A percentile compares a stretch with the other conserved stretches of the same genome.
Evolutionary conservation across 2,329 filamentous ascomycete genomes (phyloP).

Genomic region (Chaetomiaceae sp.): DNA sequence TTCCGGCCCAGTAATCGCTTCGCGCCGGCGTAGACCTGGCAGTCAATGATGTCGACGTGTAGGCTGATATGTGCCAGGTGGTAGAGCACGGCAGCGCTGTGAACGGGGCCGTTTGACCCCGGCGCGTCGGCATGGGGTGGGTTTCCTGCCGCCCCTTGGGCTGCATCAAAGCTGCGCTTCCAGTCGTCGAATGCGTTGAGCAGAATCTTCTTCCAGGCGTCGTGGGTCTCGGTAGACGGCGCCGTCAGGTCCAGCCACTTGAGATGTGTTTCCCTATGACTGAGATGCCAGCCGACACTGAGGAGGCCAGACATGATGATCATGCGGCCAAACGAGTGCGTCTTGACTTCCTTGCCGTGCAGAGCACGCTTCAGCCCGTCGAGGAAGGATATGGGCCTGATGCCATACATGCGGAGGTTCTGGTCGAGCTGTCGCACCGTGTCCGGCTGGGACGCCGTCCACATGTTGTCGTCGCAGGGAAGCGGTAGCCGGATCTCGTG

Average conservation of each 20-base stretch:
- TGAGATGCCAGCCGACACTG: constrained; percentile 91
- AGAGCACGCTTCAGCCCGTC: constrained; percentile 81
- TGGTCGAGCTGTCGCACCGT: constrained; percentile 74
- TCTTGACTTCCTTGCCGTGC: constrained; percentile 74
- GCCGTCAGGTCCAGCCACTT: constrained; percentile 69
- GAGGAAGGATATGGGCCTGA: constrained; percentile 75
- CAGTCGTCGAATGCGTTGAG: constrained; percentile 80
- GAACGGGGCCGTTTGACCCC: constrained; percentile 58
- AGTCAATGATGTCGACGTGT: constrained; percentile 83
- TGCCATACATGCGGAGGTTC: constrained; percentile 70
- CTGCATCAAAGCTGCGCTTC: constrained; percentile 77
- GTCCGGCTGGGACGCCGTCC: constrained; percentile 74
- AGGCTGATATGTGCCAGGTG: constrained; percentile 86
- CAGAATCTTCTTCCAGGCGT: constrained; percentile 74
- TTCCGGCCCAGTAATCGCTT: constrained; percentile 72
- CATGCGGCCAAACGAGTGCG: constrained; percentile 82
- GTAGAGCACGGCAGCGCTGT: constrained; percentile 75
- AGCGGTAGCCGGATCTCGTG: constrained; percentile 83
- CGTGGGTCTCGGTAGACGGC: constrained; percentile 56
- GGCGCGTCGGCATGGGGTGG: constrained; percentile 39
- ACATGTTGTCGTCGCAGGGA: constrained; percentile 81
- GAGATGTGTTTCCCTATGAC: constrained; percentile 78
- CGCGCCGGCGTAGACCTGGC: constrained; percentile 81
- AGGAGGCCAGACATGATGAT: constrained; percentile 86
- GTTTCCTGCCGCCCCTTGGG: constrained; percentile 44